Evolutionary conservation across 305 asterid genomes (phyloP), one percentile per base, ranked within the genome.

Genomic region (Fraxinus paxiana): DNA sequence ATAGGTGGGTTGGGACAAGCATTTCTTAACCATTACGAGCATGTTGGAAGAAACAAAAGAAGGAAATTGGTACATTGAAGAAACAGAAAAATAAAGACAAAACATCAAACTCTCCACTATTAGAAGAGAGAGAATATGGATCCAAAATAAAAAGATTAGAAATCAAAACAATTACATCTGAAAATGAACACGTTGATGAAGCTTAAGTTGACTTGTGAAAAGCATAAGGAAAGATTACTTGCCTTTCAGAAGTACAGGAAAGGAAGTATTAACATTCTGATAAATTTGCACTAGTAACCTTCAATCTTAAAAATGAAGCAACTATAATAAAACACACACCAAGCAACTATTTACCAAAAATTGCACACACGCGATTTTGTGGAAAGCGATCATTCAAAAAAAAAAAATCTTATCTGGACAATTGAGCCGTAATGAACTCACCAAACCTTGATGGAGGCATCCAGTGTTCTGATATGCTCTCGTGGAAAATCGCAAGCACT

Each of bases 401-500:
- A 38, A 15, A 79, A 75, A 77, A 75, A 17, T 7, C 82, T 73
- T 80, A 84, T 38, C 81, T 54, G 31, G 81, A 35, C 51, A 63
- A 56, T 76, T 79, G 73, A 61, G 41, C 77, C 35, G 74, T 30
- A 80, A 65, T 76, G 59, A 81, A 77, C 41, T 75, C 74, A 72
- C 74, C 81, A 75, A 79, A 80, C 76, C 84, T 84, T 78, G 83
- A 81, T 63, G 63, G 79, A 83, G 80, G 87, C 77, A 33, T 82
- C 78, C 88, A 86, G 69, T 84, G 76, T 84, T 87, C 81, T 77
- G 73, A 73, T 54, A 75, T 84, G 78, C 75, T 73, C 81, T 80
- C 34, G 31, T 46, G 83, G 81, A 65, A 79, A 81, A 81, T 85
- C 71, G 75, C 82, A 79, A 80, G 87, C 83, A 73, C 74, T 77